A percentile compares a stretch with the other conserved stretches of the same genome.
Evolutionary conservation across 345 rosid genomes (phyloP).

Genomic region (Boechera divaricarpa): DNA sequence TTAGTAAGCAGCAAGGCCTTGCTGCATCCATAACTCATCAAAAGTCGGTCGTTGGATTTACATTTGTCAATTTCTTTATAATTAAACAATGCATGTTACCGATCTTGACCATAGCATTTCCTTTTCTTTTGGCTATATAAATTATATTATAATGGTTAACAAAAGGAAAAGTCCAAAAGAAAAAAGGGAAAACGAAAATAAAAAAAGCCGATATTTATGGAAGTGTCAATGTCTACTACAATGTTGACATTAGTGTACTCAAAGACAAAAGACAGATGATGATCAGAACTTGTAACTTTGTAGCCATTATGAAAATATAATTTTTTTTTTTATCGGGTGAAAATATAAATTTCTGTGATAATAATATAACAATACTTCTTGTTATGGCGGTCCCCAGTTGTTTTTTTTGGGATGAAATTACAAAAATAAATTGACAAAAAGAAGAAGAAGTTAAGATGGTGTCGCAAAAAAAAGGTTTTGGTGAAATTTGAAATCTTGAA

Average conservation of each 20-base stretch:
- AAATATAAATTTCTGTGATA: not conserved
- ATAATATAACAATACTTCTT: not conserved
- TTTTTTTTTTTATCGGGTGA: not conserved
- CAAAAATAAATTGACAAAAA: not conserved
- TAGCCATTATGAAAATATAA: not conserved
- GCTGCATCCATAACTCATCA: not conserved
- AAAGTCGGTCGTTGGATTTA: not conserved
- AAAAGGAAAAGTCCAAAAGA: constrained; percentile 1
- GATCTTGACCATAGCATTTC: not conserved
- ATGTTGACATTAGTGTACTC: not conserved
- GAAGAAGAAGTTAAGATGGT: not conserved
- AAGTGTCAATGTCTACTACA: constrained; percentile 28
- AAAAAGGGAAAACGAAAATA: not conserved
- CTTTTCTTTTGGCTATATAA: not conserved
- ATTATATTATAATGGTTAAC: not conserved
- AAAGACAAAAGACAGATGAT: not conserved
- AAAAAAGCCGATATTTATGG: constrained; percentile 35
- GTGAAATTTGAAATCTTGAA: not conserved
- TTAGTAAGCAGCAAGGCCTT: not conserved
- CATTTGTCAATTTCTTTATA: not conserved
- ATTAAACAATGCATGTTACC: not conserved
- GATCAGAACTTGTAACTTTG: constrained; percentile 1
- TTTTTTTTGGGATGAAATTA: not conserved
- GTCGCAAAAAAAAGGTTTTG: not conserved
- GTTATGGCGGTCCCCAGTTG: not conserved